phyloP scores from a whole-genome alignment of 1,139 yeast species.

The Yamadazyma membranifaciens region DNA sequence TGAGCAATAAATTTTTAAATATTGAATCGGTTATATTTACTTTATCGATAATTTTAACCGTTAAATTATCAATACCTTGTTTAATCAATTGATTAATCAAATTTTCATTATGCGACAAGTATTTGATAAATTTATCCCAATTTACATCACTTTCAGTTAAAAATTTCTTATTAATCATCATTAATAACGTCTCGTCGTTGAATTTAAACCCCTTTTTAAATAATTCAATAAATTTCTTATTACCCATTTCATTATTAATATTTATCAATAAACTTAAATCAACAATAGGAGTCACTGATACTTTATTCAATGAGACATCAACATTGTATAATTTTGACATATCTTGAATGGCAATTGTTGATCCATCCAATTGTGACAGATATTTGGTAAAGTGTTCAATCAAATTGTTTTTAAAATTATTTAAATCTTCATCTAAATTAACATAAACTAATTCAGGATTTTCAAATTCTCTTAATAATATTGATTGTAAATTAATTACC shows the following conservation, averaged over 20 bases:
- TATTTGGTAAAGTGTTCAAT: conserved; percentile 17
- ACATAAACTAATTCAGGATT: conserved; percentile 51
- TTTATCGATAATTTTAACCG: conserved; percentile 17
- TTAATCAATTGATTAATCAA: conserved; percentile 22
- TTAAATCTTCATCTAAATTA: conserved; percentile 36
- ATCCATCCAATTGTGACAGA: conserved; percentile 6
- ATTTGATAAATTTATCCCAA: conserved; percentile 26
- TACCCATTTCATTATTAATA: conserved; percentile 30
- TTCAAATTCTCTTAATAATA: conserved; percentile 48
- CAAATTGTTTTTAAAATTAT: conserved; percentile 23
- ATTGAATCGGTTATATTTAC: conserved; percentile 8
- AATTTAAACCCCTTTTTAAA: conserved; percentile 33
- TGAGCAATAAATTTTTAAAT: conserved; percentile 7
- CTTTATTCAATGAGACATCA: background rate
- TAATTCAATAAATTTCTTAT: conserved; percentile 23
- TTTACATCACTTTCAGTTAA: conserved; percentile 21
- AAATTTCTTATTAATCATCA: conserved; percentile 32
- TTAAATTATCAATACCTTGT: conserved; percentile 28
- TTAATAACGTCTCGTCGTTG: conserved; percentile 31
- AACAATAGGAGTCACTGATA: conserved; percentile 13
- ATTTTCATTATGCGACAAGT: conserved; percentile 14
- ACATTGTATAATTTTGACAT: conserved; percentile 16
- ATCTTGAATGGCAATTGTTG: conserved; percentile 23
- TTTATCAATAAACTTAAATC: conserved; percentile 31
- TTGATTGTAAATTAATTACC: conserved; percentile 33